phyloP scores from a whole-genome alignment of 192 early-diverging fungal genomes.

The Haplosporangium gracile region DNA sequence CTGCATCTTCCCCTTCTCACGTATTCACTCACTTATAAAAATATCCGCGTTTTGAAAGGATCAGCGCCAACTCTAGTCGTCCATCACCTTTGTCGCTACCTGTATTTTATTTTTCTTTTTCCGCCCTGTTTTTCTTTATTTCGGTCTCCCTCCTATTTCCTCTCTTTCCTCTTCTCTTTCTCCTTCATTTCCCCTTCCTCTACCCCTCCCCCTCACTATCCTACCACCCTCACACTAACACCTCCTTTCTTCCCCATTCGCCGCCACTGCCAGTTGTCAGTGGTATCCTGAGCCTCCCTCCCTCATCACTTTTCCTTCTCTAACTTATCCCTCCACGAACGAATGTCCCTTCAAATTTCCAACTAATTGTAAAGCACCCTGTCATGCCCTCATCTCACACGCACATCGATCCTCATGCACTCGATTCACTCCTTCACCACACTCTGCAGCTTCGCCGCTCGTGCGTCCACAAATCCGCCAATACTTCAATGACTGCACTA shows the following conservation, averaged over 20 bases:
- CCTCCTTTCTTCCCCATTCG: background rate
- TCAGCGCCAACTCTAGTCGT: background rate
- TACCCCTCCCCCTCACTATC: background rate
- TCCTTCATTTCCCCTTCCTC: background rate
- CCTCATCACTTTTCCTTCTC: background rate
- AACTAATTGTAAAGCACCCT: background rate
- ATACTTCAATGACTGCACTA: background rate
- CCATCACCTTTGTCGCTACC: background rate
- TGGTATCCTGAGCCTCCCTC: background rate
- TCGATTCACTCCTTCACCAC: slow-evolving; percentile 32
- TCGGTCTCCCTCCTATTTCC: background rate
- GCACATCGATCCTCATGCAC: slow-evolving; percentile 28
- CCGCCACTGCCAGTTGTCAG: too few relatives aligned
- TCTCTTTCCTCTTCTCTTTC: background rate
- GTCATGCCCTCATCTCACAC: background rate
- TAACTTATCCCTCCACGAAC: background rate
- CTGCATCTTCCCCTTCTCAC: background rate
- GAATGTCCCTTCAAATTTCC: background rate
- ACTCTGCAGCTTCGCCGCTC: slow-evolving; percentile 15
- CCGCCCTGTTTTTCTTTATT: background rate
- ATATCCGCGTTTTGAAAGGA: background rate
- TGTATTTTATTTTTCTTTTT: background rate
- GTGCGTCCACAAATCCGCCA: background rate
- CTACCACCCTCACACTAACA: background rate
- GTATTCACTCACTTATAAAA: background rate